Evolutionary conservation across 2,329 filamentous ascomycete genomes (phyloP).

Genomic region (Ophiostoma sp.): DNA sequence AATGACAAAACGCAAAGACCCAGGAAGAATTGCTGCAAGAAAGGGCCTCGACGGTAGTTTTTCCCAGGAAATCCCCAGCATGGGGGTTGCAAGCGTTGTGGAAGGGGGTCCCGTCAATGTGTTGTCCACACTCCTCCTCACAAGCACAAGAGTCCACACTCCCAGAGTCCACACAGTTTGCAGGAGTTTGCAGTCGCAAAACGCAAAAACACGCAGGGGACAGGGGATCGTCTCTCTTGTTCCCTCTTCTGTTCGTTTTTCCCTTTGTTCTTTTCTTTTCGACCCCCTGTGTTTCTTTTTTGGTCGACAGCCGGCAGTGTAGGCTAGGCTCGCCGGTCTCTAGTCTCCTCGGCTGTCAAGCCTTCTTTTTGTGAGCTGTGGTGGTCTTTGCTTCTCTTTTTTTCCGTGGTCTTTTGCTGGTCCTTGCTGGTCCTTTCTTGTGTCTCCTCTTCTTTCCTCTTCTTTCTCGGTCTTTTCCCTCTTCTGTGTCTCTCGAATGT

Average conservation of each 20-base stretch:
- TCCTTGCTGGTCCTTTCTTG: neutral
- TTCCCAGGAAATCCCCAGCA: neutral
- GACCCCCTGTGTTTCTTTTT: conserved; percentile 11
- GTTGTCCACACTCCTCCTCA: neutral
- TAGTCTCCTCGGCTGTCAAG: conserved; percentile 2
- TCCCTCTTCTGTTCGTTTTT: neutral
- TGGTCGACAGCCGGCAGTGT: neutral
- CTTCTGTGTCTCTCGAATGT: neutral
- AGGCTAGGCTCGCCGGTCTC: neutral
- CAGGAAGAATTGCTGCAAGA: neutral
- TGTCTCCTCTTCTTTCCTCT: neutral
- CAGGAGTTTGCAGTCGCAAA: neutral
- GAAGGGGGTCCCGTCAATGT: neutral
- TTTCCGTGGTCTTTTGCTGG: neutral
- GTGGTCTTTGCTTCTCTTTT: neutral
- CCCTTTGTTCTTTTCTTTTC: conserved; percentile 4
- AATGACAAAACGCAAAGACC: neutral
- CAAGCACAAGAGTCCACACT: neutral
- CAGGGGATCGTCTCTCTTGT: neutral
- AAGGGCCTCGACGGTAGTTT: neutral
- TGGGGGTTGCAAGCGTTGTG: neutral
- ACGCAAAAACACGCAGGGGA: conserved; percentile 16
- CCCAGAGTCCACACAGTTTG: neutral
- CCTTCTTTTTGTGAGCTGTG: neutral
- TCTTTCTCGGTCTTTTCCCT: neutral